Base-by-base conservation (phyloP, 2,329 filamentous ascomycete species). In the Scytalidium sp. region DNA sequence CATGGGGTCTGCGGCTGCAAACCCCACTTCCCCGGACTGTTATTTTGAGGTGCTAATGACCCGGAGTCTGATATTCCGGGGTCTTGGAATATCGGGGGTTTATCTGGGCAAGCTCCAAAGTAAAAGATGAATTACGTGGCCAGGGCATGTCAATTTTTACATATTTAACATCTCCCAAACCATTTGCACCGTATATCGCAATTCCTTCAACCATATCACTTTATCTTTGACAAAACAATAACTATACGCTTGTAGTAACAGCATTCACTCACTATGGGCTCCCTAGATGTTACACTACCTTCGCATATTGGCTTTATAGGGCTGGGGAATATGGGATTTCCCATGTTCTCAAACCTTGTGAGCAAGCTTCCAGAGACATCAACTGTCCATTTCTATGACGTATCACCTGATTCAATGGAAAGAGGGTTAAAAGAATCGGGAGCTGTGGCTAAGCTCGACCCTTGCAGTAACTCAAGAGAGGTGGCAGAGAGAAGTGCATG, bases 271-370 rank as follows among this genome's bases (percentile, higher is more conserved):
- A n/a, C 13, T 36, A 36, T 36, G 32, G 32, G 32, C 15, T 36
- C 32, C 32, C 17, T n/a, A 9, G 6, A 36, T 4, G 32, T 36
- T 36, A 8, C 7, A 36, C 15, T 36, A 36, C 32, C 32, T n/a
- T 15, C 15, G 21, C 19, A 44, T 44, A 13, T 57, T 19, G 78
- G 78, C 0, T 81, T 81, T 58, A 73, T 81, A 44, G 78, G 78
- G 3, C 60, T 81, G 25, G 78, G 78, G 8, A 39, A 50, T 6
- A 53, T 55, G 56, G 58, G 85, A 22, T 87, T 80, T 56, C 78
- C 81, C 22, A 88, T 88, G 85, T 85, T 84, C 41, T 78, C 75
- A 64, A 88, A 87, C 60, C 72, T 88, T 2, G 75, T 80, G 53
- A 72, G 75, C 19, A 87, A 86, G 64, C 75, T 87, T 36, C 78